Percentiles rank a stretch among this genome's conserved stretches.
Conservation (phyloP, 1,139 yeast genomes). For the Zygoascus meyerae region DNA sequence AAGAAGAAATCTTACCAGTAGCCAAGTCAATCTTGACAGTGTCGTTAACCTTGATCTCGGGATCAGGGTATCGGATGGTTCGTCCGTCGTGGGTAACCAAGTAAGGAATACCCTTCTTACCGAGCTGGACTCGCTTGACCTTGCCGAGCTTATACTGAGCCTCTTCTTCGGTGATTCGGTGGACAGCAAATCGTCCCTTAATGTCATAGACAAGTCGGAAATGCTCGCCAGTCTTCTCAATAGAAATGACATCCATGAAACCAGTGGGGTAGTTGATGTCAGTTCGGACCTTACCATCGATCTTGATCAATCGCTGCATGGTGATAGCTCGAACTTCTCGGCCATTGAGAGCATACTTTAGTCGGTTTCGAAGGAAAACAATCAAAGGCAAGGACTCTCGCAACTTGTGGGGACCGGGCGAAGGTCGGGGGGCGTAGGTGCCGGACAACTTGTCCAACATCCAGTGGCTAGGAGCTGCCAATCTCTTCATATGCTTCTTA, state of each 20-base stretch:
- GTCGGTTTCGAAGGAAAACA: slow-evolving; percentile 98
- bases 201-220: slow-evolving; percentile 97
- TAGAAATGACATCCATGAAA: slow-evolving; percentile 95
- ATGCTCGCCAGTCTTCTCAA: slow-evolving; percentile 98
- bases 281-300: slow-evolving; percentile 98
- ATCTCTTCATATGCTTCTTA: slow-evolving; percentile 97
- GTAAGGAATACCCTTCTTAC: slow-evolving; percentile 97
- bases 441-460: slow-evolving; percentile 99
- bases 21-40: slow-evolving; percentile 95
- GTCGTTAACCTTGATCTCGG: slow-evolving; percentile 92
- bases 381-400: slow-evolving; percentile 98
- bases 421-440: slow-evolving; percentile 99
- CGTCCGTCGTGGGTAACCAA: slow-evolving; percentile 99
- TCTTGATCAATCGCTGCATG: slow-evolving; percentile 99
- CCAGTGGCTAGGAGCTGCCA: slow-evolving; percentile 99
- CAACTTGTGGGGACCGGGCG: slow-evolving; percentile 99
- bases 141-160: slow-evolving; percentile 96
- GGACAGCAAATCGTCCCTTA: slow-evolving; percentile 98
- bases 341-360: slow-evolving; percentile 98
- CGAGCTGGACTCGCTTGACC: slow-evolving; percentile 96
- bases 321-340: slow-evolving; percentile 98
- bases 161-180: slow-evolving; percentile 98
- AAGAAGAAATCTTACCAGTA: slow-evolving; percentile 88
- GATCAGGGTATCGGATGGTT: slow-evolving; percentile 99
- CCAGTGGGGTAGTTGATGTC: slow-evolving; percentile 99